phyloP scores from a whole-genome alignment of 306 rosid species.

The Nissolia schottii region DNA sequence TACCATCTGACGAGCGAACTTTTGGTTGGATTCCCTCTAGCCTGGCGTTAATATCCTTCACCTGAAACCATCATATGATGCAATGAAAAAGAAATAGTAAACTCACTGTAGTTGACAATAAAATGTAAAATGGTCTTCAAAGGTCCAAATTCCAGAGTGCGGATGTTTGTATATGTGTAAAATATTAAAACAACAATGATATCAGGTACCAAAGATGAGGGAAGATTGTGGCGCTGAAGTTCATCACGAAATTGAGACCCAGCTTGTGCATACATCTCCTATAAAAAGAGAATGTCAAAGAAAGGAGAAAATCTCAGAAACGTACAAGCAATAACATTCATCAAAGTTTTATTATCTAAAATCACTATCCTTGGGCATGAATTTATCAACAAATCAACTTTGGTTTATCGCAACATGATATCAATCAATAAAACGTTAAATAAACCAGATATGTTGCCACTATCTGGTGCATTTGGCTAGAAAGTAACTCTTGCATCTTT shows the following conservation, averaged over 20 bases:
- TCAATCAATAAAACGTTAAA: conserved; percentile 5
- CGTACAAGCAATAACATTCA: neutral
- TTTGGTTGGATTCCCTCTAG: conserved; percentile 93
- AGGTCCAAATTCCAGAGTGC: neutral
- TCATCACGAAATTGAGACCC: conserved; percentile 97
- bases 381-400: conserved; percentile 14
- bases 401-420: conserved; percentile 7
- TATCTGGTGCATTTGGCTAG: no score
- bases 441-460: no score
- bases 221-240: conserved; percentile 90
- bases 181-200: conserved; percentile 11
- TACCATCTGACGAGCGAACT: conserved; percentile 68
- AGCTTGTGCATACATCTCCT: conserved; percentile 98
- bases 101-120: neutral
- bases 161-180: neutral
- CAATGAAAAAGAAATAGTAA: neutral
- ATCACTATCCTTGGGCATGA: neutral
- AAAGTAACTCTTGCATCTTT: no score
- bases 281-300: conserved; percentile 23
- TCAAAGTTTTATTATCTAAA: neutral
- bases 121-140: conserved; percentile 7
- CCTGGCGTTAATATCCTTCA: conserved; percentile 97
- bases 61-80: conserved; percentile 51
- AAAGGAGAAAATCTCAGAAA: conserved; percentile 15
- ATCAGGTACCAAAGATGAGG: conserved; percentile 63